phyloP scores from a whole-genome alignment of 371 early-diverging fungal genomes.

The Dinochytrium kinnereticum region DNA sequence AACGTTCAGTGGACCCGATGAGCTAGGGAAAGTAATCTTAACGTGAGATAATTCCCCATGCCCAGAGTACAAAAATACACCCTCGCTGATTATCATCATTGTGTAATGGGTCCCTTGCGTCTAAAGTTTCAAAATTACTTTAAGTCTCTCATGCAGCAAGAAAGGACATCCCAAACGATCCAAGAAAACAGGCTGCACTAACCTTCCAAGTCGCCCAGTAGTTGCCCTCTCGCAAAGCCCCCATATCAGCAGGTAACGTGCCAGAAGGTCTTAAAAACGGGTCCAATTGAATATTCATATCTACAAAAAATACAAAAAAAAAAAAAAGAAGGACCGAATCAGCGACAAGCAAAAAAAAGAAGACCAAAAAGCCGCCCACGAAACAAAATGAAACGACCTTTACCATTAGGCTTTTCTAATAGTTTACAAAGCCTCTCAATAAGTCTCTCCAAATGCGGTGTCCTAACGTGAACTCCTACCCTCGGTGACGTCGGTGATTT shows the following conservation, averaged over 20 bases:
- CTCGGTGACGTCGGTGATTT: neutral
- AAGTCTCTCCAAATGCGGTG: slow-evolving; percentile 14
- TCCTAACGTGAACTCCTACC: slow-evolving; percentile 4
- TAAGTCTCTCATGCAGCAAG: no score
- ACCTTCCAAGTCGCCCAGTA: slow-evolving; percentile 14
- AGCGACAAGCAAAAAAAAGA: no score
- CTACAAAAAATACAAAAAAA: neutral
- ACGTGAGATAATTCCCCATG: slow-evolving; percentile 7
- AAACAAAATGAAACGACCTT: neutral
- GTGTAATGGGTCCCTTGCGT: slow-evolving; percentile 12
- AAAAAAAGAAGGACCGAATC: no score
- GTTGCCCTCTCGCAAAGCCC: neutral
- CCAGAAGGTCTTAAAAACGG: neutral
- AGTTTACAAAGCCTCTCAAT: neutral
- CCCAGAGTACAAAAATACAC: neutral
- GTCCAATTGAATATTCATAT: neutral
- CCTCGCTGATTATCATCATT: slow-evolving; percentile 19
- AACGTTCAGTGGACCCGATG: no score
- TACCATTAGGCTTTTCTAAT: slow-evolving; percentile 4
- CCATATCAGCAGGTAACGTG: neutral
- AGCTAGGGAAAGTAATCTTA: slow-evolving; percentile 5
- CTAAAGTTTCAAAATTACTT: neutral
- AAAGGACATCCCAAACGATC: no score
- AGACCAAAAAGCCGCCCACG: neutral
- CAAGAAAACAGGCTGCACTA: neutral